phyloP scores from a whole-genome alignment of 2,329 filamentous ascomycete genomes.

The Fusarium cyanostomum region DNA sequence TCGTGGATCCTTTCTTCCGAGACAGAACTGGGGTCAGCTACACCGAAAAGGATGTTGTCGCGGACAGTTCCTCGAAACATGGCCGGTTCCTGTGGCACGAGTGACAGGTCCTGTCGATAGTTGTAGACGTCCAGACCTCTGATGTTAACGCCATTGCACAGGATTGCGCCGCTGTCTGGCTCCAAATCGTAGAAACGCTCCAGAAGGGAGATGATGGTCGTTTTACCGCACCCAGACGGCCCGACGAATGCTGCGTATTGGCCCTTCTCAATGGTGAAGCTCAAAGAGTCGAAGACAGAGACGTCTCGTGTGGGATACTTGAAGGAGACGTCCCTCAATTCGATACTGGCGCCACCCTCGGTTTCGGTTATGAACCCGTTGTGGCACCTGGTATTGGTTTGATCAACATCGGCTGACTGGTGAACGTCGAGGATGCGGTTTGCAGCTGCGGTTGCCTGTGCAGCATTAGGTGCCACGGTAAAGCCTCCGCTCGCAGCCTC shows the following conservation, averaged over 20 bases:
- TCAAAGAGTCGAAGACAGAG: conserved; percentile 67
- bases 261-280: conserved; percentile 71
- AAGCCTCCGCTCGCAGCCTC: conserved; percentile 48
- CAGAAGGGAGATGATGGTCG: conserved; percentile 72
- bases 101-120: conserved; percentile 71
- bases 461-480: conserved; percentile 30
- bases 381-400: fast-evolving
- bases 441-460: conserved; percentile 32
- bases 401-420: conserved; percentile 7
- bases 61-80: conserved; percentile 76
- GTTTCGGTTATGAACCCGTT: conserved; percentile 47
- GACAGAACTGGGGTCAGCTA: conserved; percentile 60
- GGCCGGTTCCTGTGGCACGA: conserved; percentile 79
- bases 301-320: conserved; percentile 67
- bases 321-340: conserved; percentile 66
- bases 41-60: conserved; percentile 75
- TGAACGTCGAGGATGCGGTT: conserved; percentile 45
- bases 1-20: conserved; percentile 62
- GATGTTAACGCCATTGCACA: conserved; percentile 70
- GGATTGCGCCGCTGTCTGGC: conserved; percentile 63
- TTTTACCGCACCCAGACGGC: conserved; percentile 76
- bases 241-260: conserved; percentile 78
- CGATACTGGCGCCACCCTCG: conserved; percentile 63
- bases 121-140: conserved; percentile 63
- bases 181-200: conserved; percentile 76